Evolutionary conservation across 352 stramenopile genomes (phyloP).

Genomic region (Globisporangium uncinulatum): DNA sequence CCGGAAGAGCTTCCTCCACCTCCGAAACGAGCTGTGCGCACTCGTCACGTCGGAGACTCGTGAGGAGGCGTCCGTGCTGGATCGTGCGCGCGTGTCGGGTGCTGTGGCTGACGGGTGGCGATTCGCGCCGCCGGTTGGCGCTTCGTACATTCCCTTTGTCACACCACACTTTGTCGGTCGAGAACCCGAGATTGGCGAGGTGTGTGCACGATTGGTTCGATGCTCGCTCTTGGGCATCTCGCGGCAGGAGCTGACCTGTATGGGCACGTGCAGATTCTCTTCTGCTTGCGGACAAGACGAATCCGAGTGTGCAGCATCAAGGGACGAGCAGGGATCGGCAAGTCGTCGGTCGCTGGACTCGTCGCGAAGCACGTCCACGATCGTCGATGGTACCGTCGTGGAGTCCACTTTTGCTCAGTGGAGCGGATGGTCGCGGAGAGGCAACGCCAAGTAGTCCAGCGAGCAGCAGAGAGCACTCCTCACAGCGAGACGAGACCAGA

Average conservation of each 20-base stretch:
- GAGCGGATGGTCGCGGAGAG: conserved; percentile 25
- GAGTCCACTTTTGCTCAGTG: conserved; percentile 56
- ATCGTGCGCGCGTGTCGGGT: conserved; percentile 14
- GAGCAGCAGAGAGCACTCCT: neutral
- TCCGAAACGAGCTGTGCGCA: conserved; percentile 25
- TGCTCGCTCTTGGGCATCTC: too few species aligned
- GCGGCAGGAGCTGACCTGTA: too few species aligned
- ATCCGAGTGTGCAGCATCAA: conserved; percentile 46
- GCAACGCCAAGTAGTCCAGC: neutral
- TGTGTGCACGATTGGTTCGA: conserved; percentile 7
- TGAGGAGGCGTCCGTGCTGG: conserved; percentile 11
- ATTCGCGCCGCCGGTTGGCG: conserved; percentile 29
- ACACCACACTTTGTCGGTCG: conserved; percentile 46
- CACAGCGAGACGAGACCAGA: neutral
- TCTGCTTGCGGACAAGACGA: conserved; percentile 19
- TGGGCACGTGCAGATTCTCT: conserved; percentile 19
- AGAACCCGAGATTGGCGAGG: conserved; percentile 42
- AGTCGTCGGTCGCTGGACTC: conserved; percentile 53
- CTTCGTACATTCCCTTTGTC: conserved; percentile 49
- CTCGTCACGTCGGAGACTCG: conserved; percentile 15
- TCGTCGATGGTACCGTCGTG: conserved; percentile 34
- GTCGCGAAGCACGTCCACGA: conserved; percentile 43
- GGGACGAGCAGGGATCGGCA: conserved; percentile 41
- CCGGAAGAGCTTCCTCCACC: conserved; percentile 19
- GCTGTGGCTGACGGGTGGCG: conserved; percentile 12